Evolutionary conservation across 2,329 filamentous ascomycete species (phyloP).

Genomic region (Colletotrichum eremochloae): DNA sequence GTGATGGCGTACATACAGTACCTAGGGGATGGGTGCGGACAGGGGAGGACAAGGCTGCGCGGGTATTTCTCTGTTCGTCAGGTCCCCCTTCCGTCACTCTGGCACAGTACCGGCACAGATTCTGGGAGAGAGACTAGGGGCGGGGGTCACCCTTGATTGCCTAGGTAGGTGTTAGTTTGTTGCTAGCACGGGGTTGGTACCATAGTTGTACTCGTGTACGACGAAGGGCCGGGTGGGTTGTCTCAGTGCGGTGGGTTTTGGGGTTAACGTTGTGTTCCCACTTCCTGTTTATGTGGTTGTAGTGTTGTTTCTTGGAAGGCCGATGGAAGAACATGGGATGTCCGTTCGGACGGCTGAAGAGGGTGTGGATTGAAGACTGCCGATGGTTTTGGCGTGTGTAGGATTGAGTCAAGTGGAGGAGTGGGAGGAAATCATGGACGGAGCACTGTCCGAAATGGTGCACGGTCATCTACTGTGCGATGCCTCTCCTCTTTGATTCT

Average conservation of each 20-base stretch:
- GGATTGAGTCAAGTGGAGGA: not conserved
- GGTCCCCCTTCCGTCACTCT: not conserved
- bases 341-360: not conserved
- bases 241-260: conserved; percentile 36
- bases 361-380: not conserved
- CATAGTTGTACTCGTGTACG: conserved; percentile 23
- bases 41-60: not conserved
- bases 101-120: not conserved
- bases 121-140: not conserved
- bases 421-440: not conserved
- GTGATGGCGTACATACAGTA: not conserved
- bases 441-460: not conserved
- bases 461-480: not conserved
- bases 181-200: conserved; percentile 22
- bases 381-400: not conserved
- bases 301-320: not conserved
- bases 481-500: not conserved
- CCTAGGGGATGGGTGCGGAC: not conserved
- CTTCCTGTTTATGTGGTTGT: not conserved
- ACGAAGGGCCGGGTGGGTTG: conserved; percentile 16
- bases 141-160: not conserved
- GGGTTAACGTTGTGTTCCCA: not conserved
- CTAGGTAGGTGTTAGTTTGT: not conserved
- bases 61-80: not conserved
- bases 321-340: not conserved